Conservation (phyloP, 2,329 filamentous ascomycete genomes). For the Kalaharituber pfeilii region DNA sequence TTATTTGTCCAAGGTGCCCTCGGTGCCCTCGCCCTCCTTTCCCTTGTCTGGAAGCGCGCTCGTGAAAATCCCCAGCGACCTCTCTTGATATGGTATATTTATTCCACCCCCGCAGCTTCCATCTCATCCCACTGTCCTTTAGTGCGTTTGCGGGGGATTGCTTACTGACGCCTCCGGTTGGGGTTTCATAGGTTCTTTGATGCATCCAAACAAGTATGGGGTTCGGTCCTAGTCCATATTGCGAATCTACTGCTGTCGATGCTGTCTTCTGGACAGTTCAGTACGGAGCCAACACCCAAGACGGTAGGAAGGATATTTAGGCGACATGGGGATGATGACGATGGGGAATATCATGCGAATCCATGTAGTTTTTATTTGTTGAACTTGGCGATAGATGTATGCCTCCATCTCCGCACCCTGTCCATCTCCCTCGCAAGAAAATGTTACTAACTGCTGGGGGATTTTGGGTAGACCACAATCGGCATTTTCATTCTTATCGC, state of each 20-base stretch:
- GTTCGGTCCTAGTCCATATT: constrained; percentile 74
- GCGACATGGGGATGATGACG: constrained; percentile 26
- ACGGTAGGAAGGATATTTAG: constrained; percentile 26
- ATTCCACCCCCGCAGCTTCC: background rate
- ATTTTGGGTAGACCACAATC: constrained; percentile 75
- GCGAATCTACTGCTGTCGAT: constrained; percentile 94
- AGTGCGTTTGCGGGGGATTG: background rate
- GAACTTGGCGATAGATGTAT: constrained; percentile 87
- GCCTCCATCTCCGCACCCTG: constrained; percentile 27
- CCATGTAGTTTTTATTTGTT: constrained; percentile 93
- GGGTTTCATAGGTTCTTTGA: constrained; percentile 55
- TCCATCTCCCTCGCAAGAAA: constrained; percentile 13
- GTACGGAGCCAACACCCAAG: constrained; percentile 40
- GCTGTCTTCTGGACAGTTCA: constrained; percentile 74
- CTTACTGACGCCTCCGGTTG: background rate
- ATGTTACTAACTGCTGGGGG: no score
- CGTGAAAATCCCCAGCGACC: constrained; percentile 80
- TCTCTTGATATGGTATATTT: constrained; percentile 59
- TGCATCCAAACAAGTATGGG: constrained; percentile 91
- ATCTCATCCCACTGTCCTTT: no score
- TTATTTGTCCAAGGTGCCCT: constrained; percentile 77
- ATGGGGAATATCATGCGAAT: constrained; percentile 54
- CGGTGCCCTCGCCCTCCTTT: constrained; percentile 63
- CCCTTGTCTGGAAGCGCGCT: constrained; percentile 85
- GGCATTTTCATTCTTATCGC: constrained; percentile 90